A percentile compares a stretch with the other conserved stretches of the same genome.
Conservation (phyloP, 2,329 filamentous ascomycete genomes). For the Aureobasidium sp. region DNA sequence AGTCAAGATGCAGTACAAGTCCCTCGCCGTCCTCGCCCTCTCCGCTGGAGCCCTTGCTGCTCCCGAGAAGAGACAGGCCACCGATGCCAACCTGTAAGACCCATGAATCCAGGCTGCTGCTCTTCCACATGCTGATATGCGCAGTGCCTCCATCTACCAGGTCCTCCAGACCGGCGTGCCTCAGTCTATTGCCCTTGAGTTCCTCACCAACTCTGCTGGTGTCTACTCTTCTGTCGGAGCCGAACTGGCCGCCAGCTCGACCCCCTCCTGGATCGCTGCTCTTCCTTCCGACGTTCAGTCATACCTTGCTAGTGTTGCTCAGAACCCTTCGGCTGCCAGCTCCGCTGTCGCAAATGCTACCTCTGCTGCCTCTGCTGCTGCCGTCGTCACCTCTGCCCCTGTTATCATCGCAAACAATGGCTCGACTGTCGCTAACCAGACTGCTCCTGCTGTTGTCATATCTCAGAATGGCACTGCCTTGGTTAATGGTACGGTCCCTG, state of each 20-base stretch:
- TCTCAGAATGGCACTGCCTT: too few relatives aligned
- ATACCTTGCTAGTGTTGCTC: conserved; percentile 24
- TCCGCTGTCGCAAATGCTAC: conserved; percentile 15
- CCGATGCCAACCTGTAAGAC: conserved; percentile 5
- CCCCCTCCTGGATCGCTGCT: conserved; percentile 36
- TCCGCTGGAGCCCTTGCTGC: conserved; percentile 19
- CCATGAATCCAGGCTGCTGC: neutral
- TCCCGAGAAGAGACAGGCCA: conserved; percentile 15
- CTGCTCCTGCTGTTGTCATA: conserved; percentile 3
- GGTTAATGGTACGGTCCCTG: neutral
- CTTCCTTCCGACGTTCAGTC: conserved; percentile 37
- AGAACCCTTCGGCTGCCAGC: conserved; percentile 17
- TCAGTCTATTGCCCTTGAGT: conserved; percentile 29
- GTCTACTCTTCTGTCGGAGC: conserved; percentile 34
- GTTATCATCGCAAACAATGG: conserved; percentile 5
- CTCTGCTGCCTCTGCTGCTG: neutral
- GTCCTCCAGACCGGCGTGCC: conserved; percentile 39
- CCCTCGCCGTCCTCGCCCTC: conserved; percentile 18
- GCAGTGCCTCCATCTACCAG: conserved; percentile 30
- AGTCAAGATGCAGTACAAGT: conserved; percentile 22
- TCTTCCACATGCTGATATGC: neutral
- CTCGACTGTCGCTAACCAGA: conserved; percentile 5
- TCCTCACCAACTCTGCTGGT: conserved; percentile 32
- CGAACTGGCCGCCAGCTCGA: conserved; percentile 33
- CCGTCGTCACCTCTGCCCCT: conserved; percentile 7